Evolutionary conservation across 257 asterid genomes (phyloP), one percentile per base, ranked within the genome.

Genomic region (Leptodermis oblonga): DNA sequence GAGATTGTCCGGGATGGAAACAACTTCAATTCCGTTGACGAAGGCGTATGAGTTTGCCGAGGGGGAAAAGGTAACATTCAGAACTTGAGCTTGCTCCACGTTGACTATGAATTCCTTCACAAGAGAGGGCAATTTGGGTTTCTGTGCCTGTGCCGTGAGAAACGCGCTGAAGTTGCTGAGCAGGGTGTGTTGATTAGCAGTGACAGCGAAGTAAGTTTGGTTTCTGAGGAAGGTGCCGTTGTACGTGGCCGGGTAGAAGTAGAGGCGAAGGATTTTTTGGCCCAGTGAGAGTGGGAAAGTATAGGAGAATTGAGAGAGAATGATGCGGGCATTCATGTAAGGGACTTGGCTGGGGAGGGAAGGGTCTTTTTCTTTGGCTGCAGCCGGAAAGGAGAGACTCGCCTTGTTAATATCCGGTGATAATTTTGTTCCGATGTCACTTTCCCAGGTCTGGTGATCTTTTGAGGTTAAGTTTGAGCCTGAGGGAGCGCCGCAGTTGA

Each of bases 231-330:
- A 28, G 65, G 23, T 56, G 61, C 20, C 54, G 56, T 82, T n/a
- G 83, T 83, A 88, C 7, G 34, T 6, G 55, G 58, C 53, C 0
- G 90, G 74, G 71, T 78, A 76, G 77, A 88, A 85, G 70, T 88
- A 79, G 3, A 88, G 85, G 71, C 96, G 89, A 9, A 88, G 74
- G 79, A 86, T 76, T 52, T 82, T 85, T 0, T 65, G 74, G 68
- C 91, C 96, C 0, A 72, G 6, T 20, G 67, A 37, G 54, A 86
- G 52, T 0, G 82, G 87, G 60, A 87, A 85, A 14, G 65, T 59
- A 73, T 85, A 85, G 28, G 86, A 80, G 79, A 83, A 75, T 0
- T 73, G 41, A 61, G 84, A 83, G 18, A 2, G 72, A 58, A 82
- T 73, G 23, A 87, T 42, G 7, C 89, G 79, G 23, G 88, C 90